A percentile compares a stretch with the other conserved stretches of the same genome.
These are phyloP conservation scores for Jacaranda copaia DNA, from an alignment of 257 asterid species.

Conservation along the genomic window DNA sequence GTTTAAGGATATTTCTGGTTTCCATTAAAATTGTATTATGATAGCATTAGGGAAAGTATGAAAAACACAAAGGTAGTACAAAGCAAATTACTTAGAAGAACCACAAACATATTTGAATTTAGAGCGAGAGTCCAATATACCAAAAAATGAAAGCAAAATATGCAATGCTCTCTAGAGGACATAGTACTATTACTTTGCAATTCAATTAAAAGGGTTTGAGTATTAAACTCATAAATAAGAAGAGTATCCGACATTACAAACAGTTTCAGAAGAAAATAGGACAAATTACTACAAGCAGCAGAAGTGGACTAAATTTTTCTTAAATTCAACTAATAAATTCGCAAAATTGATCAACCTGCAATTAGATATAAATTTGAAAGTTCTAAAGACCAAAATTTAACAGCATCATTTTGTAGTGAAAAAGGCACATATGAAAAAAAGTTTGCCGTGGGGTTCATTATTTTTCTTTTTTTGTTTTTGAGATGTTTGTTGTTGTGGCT, in stretches of 20 bases:
- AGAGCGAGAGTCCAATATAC: background rate
- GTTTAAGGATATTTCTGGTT: slow-evolving; percentile 41
- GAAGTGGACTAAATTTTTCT: background rate
- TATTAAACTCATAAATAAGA: no score
- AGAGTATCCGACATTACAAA: no score
- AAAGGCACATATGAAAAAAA: background rate
- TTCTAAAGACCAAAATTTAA: background rate
- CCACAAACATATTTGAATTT: no score
- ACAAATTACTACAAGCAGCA: background rate
- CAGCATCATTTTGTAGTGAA: background rate
- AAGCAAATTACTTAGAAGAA: slow-evolving; percentile 8
- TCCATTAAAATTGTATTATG: slow-evolving; percentile 46
- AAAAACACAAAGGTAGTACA: slow-evolving; percentile 7
- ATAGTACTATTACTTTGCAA: background rate
- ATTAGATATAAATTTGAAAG: background rate
- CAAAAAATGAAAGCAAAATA: no score
- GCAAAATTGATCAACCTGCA: background rate
- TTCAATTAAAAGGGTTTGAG: background rate
- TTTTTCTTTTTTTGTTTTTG: no score
- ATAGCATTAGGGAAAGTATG: slow-evolving; percentile 46
- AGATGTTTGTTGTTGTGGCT: no score
- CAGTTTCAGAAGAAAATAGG: background rate
- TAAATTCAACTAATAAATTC: background rate
- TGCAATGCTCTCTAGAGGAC: background rate
- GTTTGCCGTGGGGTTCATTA: no score